Conservation (phyloP, 2,329 filamentous ascomycete genomes). For the Colletotrichum navitas region DNA sequence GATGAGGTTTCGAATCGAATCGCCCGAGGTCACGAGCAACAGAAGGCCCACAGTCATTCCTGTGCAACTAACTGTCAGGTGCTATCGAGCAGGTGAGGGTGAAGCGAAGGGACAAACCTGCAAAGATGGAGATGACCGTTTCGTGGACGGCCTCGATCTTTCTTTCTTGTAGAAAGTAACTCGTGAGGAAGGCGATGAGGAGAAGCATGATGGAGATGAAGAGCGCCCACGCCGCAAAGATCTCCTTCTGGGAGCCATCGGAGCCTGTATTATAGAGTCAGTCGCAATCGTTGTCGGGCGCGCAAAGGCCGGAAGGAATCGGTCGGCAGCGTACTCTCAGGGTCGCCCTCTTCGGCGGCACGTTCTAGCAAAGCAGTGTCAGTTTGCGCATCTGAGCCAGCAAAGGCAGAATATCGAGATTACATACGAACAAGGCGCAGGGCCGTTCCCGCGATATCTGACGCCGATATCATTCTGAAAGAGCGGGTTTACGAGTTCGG, state of each 20-base stretch:
- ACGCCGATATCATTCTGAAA: conserved; percentile 31
- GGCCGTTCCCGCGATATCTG: conserved; percentile 31
- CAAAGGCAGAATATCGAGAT: too few species aligned
- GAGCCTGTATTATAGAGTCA: conserved; percentile 37
- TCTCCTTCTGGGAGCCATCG: conserved; percentile 78
- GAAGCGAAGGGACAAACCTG: conserved; percentile 67
- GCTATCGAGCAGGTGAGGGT: not conserved
- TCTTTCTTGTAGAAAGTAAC: conserved; percentile 95
- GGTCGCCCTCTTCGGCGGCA: conserved; percentile 38
- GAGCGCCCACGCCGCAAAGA: conserved; percentile 95
- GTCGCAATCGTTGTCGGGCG: conserved; percentile 28
- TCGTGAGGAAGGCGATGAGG: conserved; percentile 94
- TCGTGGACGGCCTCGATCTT: conserved; percentile 98
- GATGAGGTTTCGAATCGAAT: conserved; percentile 89
- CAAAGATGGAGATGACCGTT: conserved; percentile 98
- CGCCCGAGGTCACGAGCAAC: conserved; percentile 83
- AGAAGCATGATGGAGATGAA: conserved; percentile 97
- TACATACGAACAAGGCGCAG: conserved; percentile 34
- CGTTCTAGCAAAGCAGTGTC: conserved; percentile 27
- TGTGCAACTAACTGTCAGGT: conserved; percentile 51
- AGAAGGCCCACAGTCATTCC: conserved; percentile 96
- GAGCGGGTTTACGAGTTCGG: not conserved
- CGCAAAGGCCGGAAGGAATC: not conserved
- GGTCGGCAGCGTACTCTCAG: conserved; percentile 35
- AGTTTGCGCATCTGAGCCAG: conserved; percentile 21